Percentiles rank a stretch among this genome's conserved stretches.
Evolutionary conservation across 2,329 filamentous ascomycete species (phyloP).

Genomic region (Pseudogymnoascus sp.): DNA sequence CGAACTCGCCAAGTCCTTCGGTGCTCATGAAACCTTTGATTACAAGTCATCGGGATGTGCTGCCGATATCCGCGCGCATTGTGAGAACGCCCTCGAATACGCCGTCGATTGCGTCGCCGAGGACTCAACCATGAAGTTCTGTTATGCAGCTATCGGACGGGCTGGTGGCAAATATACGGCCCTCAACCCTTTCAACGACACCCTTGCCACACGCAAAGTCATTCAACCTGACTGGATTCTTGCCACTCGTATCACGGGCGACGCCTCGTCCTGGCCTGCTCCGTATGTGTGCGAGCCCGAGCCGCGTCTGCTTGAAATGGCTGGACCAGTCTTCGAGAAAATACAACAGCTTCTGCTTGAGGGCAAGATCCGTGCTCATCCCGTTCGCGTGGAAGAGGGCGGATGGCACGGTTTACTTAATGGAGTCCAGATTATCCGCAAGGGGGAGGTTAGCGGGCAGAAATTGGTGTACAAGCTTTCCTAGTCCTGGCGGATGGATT

Average conservation of each 20-base stretch:
- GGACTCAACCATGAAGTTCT: slow-evolving; percentile 26
- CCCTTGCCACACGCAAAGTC: too few relatives aligned
- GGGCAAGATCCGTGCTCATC: slow-evolving; percentile 6
- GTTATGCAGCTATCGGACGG: slow-evolving; percentile 31
- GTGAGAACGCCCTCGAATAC: slow-evolving; percentile 24
- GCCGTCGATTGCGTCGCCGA: slow-evolving; percentile 31
- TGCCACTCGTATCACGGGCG: too few relatives aligned
- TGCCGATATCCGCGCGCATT: slow-evolving; percentile 29
- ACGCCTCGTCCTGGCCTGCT: neutral
- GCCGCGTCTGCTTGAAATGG: neutral
- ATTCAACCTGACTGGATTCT: too few relatives aligned
- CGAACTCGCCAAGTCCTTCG: slow-evolving; percentile 30
- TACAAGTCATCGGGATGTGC: slow-evolving; percentile 26
- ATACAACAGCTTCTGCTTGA: slow-evolving; percentile 3
- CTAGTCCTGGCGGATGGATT: too few relatives aligned
- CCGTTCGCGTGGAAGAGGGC: neutral
- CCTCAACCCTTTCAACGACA: slow-evolving; percentile 24
- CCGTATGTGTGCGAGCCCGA: neutral
- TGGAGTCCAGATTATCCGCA: slow-evolving; percentile 6
- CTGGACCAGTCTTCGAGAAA: neutral
- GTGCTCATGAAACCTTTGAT: slow-evolving; percentile 35
- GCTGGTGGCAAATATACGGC: slow-evolving; percentile 32
- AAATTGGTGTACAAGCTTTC: slow-evolving; percentile 8
- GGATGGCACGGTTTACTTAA: neutral
- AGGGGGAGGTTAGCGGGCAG: neutral